Evolutionary conservation across 2,329 filamentous ascomycete genomes (phyloP).

Genomic region (Scedosporium dehoogii): DNA sequence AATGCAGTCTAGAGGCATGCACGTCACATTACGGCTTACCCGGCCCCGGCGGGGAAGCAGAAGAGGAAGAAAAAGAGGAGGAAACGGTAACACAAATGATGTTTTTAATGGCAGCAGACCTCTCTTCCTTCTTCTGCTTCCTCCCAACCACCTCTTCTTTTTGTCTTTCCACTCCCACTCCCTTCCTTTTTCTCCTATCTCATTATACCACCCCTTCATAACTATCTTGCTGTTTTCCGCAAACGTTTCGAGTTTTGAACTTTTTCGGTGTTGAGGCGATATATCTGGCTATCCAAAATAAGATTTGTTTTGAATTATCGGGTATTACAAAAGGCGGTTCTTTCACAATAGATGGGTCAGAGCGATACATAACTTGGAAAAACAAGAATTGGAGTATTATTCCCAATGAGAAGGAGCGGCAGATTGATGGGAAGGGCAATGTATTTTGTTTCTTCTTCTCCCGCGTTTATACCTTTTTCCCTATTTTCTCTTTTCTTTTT

Average conservation of each 20-base stretch:
- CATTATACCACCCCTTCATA: background rate
- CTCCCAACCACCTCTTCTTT: background rate
- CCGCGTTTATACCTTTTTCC: background rate
- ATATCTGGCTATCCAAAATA: background rate
- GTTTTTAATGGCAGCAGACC: background rate
- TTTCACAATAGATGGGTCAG: background rate
- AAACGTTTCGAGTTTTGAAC: too few species aligned
- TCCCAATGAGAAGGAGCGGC: background rate
- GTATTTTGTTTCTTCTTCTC: background rate
- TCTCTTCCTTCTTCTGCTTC: background rate
- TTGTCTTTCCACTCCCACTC: background rate
- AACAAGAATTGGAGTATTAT: background rate
- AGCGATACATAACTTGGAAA: background rate
- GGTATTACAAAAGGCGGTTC: background rate
- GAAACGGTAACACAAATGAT: too few species aligned
- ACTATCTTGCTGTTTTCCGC: too few species aligned
- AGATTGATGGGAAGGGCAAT: background rate
- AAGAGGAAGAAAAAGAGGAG: background rate
- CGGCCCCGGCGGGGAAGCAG: background rate
- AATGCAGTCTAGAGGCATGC: constrained; percentile 2
- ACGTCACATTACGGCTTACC: background rate
- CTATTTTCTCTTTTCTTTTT: background rate
- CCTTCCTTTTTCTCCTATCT: background rate
- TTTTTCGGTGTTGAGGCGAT: background rate
- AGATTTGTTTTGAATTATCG: background rate